phyloP scores from a whole-genome alignment of 1,284 basidiomycete species.

The Fomitopsis palustris region DNA sequence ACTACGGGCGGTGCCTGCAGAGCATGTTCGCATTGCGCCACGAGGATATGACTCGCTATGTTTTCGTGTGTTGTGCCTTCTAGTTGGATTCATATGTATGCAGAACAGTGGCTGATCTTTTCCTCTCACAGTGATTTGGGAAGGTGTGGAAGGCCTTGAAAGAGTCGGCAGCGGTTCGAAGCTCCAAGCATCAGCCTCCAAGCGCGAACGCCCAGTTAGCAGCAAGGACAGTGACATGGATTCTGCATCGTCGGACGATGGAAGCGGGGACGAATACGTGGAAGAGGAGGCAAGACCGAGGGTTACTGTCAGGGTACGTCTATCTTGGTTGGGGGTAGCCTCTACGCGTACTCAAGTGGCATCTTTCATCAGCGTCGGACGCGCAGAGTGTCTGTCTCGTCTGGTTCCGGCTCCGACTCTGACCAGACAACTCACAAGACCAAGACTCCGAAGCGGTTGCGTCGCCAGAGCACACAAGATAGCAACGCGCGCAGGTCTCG shows the following conservation, averaged over 20 bases:
- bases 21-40: neutral
- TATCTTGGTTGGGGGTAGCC: neutral
- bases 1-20: neutral
- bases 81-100: neutral
- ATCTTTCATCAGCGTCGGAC: conserved; percentile 13
- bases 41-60: neutral
- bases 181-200: conserved; percentile 16
- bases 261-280: conserved; percentile 69
- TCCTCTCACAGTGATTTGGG: conserved; percentile 60
- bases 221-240: conserved; percentile 15
- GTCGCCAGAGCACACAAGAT: conserved; percentile 15
- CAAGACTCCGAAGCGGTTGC: conserved; percentile 17
- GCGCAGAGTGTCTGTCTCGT: conserved; percentile 36
- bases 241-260: conserved; percentile 45
- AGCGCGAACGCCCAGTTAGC: conserved; percentile 1
- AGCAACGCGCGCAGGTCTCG: conserved; percentile 10
- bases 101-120: conserved; percentile 1
- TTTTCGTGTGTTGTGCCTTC: neutral
- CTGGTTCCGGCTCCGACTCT: conserved; percentile 35
- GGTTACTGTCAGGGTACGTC: conserved; percentile 42
- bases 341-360: neutral
- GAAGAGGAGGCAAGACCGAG: conserved; percentile 39
- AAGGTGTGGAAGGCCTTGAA: conserved; percentile 55
- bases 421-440: conserved; percentile 14
- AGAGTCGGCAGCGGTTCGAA: conserved; percentile 21